These are phyloP conservation scores for Alternaria brassicicola DNA, from an alignment of 2,329 filamentous ascomycete genomes.

Conservation along the genomic window DNA sequence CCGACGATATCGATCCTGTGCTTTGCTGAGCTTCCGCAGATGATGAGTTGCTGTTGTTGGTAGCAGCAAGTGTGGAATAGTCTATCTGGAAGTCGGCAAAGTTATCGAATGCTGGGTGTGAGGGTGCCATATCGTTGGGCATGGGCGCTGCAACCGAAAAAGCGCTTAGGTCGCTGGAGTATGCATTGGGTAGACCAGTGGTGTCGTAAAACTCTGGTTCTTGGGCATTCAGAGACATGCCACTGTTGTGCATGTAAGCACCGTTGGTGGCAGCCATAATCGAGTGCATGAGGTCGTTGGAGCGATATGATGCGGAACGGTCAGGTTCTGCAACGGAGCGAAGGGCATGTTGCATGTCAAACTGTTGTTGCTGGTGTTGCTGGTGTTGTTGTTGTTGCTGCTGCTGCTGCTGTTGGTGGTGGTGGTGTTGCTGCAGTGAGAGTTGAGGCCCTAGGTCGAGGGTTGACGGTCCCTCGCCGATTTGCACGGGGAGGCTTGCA, in stretches of 20 bases:
- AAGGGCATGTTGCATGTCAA: constrained; percentile 44
- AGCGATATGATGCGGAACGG: constrained; percentile 33
- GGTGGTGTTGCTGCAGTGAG: constrained; percentile 38
- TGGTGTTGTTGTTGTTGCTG: constrained; percentile 26
- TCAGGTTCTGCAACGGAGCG: constrained; percentile 44
- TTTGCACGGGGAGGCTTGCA: constrained; percentile 41
- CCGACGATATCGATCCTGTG: constrained; percentile 40
- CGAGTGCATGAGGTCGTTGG: constrained; percentile 46
- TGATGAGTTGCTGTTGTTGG: constrained; percentile 29
- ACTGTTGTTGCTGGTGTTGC: constrained; percentile 37
- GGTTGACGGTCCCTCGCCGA: constrained; percentile 38
- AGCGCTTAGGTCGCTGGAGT: constrained; percentile 26
- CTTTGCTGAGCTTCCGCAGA: constrained; percentile 39
- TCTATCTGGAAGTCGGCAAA: constrained; percentile 38
- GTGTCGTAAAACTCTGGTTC: constrained; percentile 35
- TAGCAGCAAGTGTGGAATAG: constrained; percentile 32
- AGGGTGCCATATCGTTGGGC: constrained; percentile 28
- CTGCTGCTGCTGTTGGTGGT: constrained; percentile 32
- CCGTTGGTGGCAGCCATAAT: constrained; percentile 46
- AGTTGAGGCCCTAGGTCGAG: constrained; percentile 42
- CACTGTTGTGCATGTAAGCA: constrained; percentile 40
- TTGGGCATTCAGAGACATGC: constrained; percentile 33
- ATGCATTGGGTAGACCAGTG: constrained; percentile 26
- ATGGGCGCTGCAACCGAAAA: constrained; percentile 35
- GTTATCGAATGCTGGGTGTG: constrained; percentile 30